Base-by-base conservation (phyloP, 495 filamentous ascomycete genomes). In the Wilcoxina mikolae region DNA sequence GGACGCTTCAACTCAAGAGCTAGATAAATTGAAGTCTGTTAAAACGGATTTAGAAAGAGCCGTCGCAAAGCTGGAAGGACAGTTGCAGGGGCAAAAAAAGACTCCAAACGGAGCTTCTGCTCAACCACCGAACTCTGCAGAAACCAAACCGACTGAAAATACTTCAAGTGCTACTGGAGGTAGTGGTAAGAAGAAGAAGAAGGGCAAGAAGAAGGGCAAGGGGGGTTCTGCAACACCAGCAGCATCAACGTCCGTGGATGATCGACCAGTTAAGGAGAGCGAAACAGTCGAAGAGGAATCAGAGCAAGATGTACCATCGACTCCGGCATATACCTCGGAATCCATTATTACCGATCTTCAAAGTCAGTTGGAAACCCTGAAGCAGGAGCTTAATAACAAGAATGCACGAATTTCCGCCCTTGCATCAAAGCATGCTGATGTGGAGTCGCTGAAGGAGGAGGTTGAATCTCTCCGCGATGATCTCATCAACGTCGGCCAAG, bases 371-470 rank as follows among this genome's bases (percentile, higher is more conserved):
- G 69, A 72, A 31, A 67, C 68, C 2, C 66, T 91, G 28, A 76
- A 76, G 39, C 66, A 72, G n/a, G 76, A 83, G 53, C 56, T 93
- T 10, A 69, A 73, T n/a, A 73, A 82, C 25, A 93, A 90, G 59
- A 82, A 87, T 55, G 69, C 68, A 11, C 76, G 75, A 2, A 86
- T 94, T 53, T 79, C 83, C 20, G 70, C 69, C 15, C 70, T 93
- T 9, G 73, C 74, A 10, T 71, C 72, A 22, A 84, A 83, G 64
- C 66, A 82, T 22, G 84, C 82, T 66, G 77, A 81, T 18, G 78
- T 87, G 55, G 87, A 91, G n/a, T 82, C 80, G 12, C 68, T 94
- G 28, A 75, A 75, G 42, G 90, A 95, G 59, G 87, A 95, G 66
- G 83, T 94, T 54, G 90, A 94, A 65, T 77, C 75, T 12, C 71